These are phyloP conservation scores for Aspergillus sp. DNA, from an alignment of 2,329 filamentous ascomycete genomes.

Conservation along the genomic window DNA sequence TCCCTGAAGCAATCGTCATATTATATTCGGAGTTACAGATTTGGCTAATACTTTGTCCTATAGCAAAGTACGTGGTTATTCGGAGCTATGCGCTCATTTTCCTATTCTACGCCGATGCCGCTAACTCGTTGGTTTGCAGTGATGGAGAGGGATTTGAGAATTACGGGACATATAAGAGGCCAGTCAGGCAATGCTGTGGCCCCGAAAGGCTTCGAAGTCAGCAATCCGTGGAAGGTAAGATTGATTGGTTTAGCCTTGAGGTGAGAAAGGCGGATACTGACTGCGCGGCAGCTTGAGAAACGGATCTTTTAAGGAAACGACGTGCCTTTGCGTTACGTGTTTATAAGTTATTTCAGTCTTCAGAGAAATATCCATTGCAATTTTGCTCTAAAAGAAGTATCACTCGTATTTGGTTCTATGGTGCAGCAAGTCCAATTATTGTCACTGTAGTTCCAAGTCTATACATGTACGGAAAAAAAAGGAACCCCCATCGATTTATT, in stretches of 20 bases:
- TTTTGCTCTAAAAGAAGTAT: slow-evolving; percentile 2
- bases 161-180: slow-evolving; percentile 54
- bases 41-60: slow-evolving; percentile 30
- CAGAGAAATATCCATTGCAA: slow-evolving; percentile 13
- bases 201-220: slow-evolving; percentile 56
- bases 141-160: slow-evolving; percentile 58
- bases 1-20: neutral
- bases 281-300: slow-evolving; percentile 29
- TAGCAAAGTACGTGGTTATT: slow-evolving; percentile 47
- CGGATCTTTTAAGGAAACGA: slow-evolving; percentile 29
- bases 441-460: neutral
- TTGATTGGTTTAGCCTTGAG: neutral
- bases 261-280: slow-evolving; percentile 14
- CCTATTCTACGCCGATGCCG: slow-evolving; percentile 7
- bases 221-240: slow-evolving; percentile 58
- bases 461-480: neutral
- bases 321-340: slow-evolving; percentile 11
- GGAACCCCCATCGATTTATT: slow-evolving; percentile 23
- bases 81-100: neutral
- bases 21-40: slow-evolving; percentile 6
- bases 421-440: slow-evolving; percentile 3
- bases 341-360: slow-evolving; percentile 9
- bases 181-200: slow-evolving; percentile 53
- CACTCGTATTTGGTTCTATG: slow-evolving; percentile 15
- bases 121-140: slow-evolving; percentile 39